Evolutionary conservation across 208 protist genomes (phyloP), one percentile per base, ranked within the genome.

Genomic region (Trypanosoma vivax): DNA sequence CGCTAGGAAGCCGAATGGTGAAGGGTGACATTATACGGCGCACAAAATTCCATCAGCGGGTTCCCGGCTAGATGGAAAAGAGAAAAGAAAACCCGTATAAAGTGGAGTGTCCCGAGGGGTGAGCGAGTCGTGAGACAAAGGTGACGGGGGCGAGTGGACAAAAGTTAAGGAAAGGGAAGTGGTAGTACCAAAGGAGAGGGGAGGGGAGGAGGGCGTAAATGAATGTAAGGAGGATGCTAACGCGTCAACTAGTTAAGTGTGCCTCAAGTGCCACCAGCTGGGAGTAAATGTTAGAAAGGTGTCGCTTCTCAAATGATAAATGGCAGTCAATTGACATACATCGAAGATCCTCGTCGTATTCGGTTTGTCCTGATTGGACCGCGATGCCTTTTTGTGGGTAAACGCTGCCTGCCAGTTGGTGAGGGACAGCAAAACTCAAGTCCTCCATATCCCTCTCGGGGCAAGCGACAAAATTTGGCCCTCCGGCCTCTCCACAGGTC

Each of bases 281-380:
- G 25, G 35, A 45, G 52, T 60, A 68, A 42, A 82, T 54, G 40
- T 60, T 27, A 23, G 66, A 61, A 19, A 88, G 35, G 30, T 59
- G 69, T 40, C 59, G 49, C 70, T 91, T 91, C 46, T 84, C 64
- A 53, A 86, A 91, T 34, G 67, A 60, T 2, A 86, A 25, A 2
- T 62, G 62, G 50, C 83, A 91, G 55, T 91, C 83, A 33, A 85
- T 62, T 11, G 74, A 86, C 21, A 70, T 62, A 51, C 83, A 91
- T 14, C 70, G 60, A 21, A 53, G 13, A 48, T 48, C 37, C 16
- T 50, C 42, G n/a, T 41, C 30, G 23, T 11, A 6, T 23, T 21
- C n/a, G n/a, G n/a, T n/a, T n/a, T n/a, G n/a, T n/a, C n/a, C n/a
- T n/a, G n/a, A n/a, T n/a, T n/a, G n/a, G n/a, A n/a, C n/a, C n/a